Conservation (phyloP, 2,329 filamentous ascomycete genomes). For the Bipolaris cookei region DNA sequence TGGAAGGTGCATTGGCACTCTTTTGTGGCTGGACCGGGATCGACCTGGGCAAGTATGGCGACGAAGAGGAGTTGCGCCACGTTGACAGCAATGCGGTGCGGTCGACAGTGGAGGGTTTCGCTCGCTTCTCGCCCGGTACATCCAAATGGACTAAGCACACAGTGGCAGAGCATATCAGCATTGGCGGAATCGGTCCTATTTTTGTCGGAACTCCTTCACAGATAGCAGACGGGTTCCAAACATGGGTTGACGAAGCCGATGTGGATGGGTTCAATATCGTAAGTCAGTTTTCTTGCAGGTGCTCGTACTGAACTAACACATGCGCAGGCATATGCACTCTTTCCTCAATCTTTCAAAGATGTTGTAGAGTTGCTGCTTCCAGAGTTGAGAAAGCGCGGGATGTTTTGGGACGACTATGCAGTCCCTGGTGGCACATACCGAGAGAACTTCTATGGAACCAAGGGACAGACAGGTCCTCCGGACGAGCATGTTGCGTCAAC, state of each 20-base stretch:
- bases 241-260: constrained; percentile 71
- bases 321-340: constrained; percentile 65
- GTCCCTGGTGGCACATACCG: constrained; percentile 65
- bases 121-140: constrained; percentile 63
- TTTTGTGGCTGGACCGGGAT: constrained; percentile 79
- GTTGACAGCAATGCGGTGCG: constrained; percentile 68
- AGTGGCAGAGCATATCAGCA: constrained; percentile 69
- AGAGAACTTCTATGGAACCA: constrained; percentile 64
- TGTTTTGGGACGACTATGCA: constrained; percentile 63
- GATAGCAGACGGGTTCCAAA: constrained; percentile 71
- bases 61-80: constrained; percentile 67
- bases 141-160: constrained; percentile 76
- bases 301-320: background rate
- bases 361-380: constrained; percentile 70
- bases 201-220: constrained; percentile 68
- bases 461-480: constrained; percentile 59
- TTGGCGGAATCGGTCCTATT: constrained; percentile 71
- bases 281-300: constrained; percentile 36
- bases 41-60: constrained; percentile 64
- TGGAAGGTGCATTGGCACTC: constrained; percentile 71
- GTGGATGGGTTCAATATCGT: constrained; percentile 79
- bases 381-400: constrained; percentile 64
- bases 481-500: constrained; percentile 60
- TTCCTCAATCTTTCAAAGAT: constrained; percentile 71
- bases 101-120: constrained; percentile 63